A percentile compares a stretch with the other conserved stretches of the same genome.
phyloP scores from a whole-genome alignment of 2,329 filamentous ascomycete species.

The Ascochyta koolunga region DNA sequence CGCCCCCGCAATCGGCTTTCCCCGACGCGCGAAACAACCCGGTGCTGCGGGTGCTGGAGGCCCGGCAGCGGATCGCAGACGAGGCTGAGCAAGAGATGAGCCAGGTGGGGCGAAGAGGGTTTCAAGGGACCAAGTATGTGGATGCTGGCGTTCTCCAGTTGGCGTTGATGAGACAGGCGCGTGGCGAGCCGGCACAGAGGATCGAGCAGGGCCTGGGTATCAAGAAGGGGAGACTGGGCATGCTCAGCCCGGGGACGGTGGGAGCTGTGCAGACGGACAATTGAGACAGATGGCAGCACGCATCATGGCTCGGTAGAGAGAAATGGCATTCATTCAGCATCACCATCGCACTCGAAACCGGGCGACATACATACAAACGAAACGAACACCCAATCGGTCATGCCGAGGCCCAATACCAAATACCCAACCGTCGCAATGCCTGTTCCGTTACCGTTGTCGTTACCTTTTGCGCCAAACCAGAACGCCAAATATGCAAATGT shows the following conservation, averaged over 20 bases:
- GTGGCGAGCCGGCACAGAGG: conserved; percentile 36
- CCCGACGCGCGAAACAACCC: conserved; percentile 56
- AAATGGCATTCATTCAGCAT: conserved; percentile 3
- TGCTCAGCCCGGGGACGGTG: conserved; percentile 33
- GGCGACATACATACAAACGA: conserved; percentile 29
- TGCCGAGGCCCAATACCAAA: conserved; percentile 15
- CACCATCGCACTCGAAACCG: conserved; percentile 22
- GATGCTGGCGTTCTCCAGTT: conserved; percentile 52
- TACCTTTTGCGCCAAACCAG: conserved; percentile 27
- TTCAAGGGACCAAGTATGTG: conserved; percentile 52
- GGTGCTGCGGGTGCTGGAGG: conserved; percentile 59
- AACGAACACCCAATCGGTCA: conserved; percentile 17
- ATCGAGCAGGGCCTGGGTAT: conserved; percentile 44
- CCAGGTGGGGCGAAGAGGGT: conserved; percentile 49
- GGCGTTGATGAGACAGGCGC: conserved; percentile 40
- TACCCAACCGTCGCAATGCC: conserved; percentile 28
- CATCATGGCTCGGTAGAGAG: neutral
- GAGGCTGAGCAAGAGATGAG: conserved; percentile 62
- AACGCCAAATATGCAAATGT: conserved; percentile 22
- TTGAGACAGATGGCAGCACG: conserved; percentile 1
- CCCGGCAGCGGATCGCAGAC: conserved; percentile 57
- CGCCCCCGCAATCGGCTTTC: conserved; percentile 37
- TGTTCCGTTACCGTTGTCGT: conserved; percentile 16
- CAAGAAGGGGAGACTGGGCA: conserved; percentile 40
- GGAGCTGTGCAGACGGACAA: conserved; percentile 27